Percentiles rank a stretch among this genome's conserved stretches.
phyloP scores from a whole-genome alignment of 140 eudicot species.

The Flaveria floridana region DNA sequence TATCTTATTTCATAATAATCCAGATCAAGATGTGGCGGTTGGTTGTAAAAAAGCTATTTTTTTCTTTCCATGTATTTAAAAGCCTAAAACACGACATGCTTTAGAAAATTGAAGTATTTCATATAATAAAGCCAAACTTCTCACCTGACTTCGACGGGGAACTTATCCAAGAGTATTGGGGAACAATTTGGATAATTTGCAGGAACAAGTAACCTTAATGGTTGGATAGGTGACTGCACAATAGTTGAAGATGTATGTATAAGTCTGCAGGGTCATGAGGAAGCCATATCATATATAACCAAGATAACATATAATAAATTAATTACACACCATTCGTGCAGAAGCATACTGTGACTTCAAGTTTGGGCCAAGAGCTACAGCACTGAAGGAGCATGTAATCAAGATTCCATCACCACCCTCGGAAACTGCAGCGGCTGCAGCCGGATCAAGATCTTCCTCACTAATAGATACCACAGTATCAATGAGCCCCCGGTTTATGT shows the following conservation, averaged over 20 bases:
- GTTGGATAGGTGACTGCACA: conserved; percentile 91
- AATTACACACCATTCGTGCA: conserved; percentile 68
- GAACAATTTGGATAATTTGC: conserved; percentile 81
- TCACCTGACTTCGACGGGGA: conserved; percentile 89
- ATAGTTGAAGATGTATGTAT: not conserved
- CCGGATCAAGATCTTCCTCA: conserved; percentile 77
- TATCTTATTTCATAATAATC: not conserved
- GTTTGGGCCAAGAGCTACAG: conserved; percentile 83
- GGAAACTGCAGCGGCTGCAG: conserved; percentile 57
- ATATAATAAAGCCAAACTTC: not conserved
- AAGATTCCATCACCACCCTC: conserved; percentile 81
- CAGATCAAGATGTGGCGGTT: not conserved
- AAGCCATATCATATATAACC: conserved; percentile 6
- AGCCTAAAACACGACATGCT: not conserved
- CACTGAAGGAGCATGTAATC: conserved; percentile 78
- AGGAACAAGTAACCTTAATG: conserved; percentile 80
- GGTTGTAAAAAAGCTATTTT: not conserved
- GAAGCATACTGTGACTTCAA: conserved; percentile 80
- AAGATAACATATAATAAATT: not conserved
- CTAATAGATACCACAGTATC: conserved; percentile 79
- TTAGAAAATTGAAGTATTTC: not conserved
- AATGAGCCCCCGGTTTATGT: conserved; percentile 68
- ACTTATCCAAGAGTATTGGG: conserved; percentile 92
- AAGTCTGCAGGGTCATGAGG: not conserved
- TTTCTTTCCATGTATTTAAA: not conserved